These are phyloP conservation scores for Telfairia occidentalis DNA, from an alignment of 331 rosid genomes.

Conservation along the genomic window DNA sequence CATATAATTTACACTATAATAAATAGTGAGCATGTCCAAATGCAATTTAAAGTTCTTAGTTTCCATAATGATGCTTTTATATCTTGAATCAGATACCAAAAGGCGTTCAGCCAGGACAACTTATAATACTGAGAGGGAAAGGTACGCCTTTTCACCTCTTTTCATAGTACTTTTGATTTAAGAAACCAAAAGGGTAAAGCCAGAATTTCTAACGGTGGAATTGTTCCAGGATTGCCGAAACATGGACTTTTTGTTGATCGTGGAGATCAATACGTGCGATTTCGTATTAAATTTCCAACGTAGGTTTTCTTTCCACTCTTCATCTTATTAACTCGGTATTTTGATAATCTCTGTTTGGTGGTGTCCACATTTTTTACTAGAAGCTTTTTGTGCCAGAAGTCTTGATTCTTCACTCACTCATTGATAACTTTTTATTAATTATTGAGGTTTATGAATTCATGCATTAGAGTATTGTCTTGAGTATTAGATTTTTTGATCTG, in stretches of 20 bases:
- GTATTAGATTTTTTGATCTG: background rate
- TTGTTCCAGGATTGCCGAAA: conserved; percentile 77
- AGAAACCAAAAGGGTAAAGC: background rate
- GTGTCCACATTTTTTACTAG: background rate
- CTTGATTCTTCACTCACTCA: background rate
- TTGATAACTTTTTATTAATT: background rate
- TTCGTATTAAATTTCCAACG: conserved; percentile 67
- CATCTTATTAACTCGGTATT: background rate
- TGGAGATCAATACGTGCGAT: conserved; percentile 84
- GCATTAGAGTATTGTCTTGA: background rate
- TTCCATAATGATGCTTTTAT: conserved; percentile 9
- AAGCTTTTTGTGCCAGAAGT: background rate
- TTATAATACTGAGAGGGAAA: conserved; percentile 56
- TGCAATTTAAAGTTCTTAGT: background rate
- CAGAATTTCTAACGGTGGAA: background rate
- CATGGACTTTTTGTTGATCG: conserved; percentile 57
- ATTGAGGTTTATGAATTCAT: background rate
- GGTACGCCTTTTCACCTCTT: conserved; percentile 24
- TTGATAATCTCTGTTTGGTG: background rate
- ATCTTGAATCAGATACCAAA: conserved; percentile 40
- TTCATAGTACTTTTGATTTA: background rate
- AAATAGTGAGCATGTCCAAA: background rate
- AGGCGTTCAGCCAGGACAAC: conserved; percentile 47
- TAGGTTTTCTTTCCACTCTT: conserved; percentile 22
- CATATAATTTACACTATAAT: background rate